Evolutionary conservation across 192 early-diverging fungal genomes (phyloP).

Genomic region (Coemansia brasiliensis): DNA sequence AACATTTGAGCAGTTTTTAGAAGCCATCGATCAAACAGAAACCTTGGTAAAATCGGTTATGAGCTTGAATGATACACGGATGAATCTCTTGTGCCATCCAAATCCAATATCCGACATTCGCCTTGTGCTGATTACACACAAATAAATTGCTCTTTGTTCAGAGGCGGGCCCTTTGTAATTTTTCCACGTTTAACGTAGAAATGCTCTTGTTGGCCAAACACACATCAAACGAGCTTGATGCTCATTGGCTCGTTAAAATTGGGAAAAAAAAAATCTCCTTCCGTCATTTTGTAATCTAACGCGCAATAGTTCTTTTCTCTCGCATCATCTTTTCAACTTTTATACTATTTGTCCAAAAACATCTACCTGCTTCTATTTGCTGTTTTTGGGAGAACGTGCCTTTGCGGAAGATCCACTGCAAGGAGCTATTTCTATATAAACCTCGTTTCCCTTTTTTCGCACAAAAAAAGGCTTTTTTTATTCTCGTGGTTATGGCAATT

Average conservation of each 20-base stretch:
- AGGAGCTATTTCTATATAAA: too few relatives aligned
- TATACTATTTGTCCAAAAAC: not conserved
- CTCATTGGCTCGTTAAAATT: not conserved
- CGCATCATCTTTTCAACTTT: not conserved
- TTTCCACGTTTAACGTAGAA: not conserved
- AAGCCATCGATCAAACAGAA: constrained; percentile 32
- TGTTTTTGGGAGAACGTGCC: too few relatives aligned
- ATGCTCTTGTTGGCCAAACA: too few relatives aligned
- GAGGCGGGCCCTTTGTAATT: too few relatives aligned
- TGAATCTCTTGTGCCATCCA: constrained; percentile 37
- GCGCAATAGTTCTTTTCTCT: too few relatives aligned
- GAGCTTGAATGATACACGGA: constrained; percentile 32
- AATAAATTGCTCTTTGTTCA: constrained; percentile 20
- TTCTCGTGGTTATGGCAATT: constrained; percentile 7
- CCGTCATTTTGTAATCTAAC: too few relatives aligned
- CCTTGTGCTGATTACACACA: constrained; percentile 43
- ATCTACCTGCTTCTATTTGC: not conserved
- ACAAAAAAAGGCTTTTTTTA: too few relatives aligned
- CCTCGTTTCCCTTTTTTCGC: too few relatives aligned
- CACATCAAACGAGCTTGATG: not conserved
- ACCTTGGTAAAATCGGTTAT: constrained; percentile 48
- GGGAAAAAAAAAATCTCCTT: not conserved
- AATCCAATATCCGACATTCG: constrained; percentile 39
- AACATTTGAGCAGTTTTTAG: constrained; percentile 46
- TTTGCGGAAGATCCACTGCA: too few relatives aligned